A percentile compares a stretch with the other conserved stretches of the same genome.
Evolutionary conservation across 73 alveolate species (phyloP).

Genomic region (Paramecium tetraurelia): DNA sequence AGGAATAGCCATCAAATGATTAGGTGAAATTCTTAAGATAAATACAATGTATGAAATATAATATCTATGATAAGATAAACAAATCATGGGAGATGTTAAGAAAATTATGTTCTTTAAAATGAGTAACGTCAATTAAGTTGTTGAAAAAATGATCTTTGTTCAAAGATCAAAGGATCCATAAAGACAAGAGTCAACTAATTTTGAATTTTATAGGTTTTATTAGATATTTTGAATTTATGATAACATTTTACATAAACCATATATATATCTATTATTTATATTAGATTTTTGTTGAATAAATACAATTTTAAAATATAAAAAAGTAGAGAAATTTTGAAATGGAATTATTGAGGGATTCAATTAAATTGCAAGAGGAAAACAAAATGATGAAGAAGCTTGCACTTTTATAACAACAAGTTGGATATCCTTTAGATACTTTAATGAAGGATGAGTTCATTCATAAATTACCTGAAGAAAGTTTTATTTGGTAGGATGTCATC

Average conservation of each 20-base stretch:
- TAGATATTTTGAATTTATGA: not conserved
- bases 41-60: not conserved
- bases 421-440: not conserved
- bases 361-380: not conserved
- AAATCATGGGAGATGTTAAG: not conserved
- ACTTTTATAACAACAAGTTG: not conserved
- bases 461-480: not conserved
- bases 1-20: not conserved
- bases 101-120: not conserved
- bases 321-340: not conserved
- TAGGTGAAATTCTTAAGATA: not conserved
- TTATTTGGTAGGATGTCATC: not conserved
- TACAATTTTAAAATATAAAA: not conserved
- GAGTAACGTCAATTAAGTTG: not conserved
- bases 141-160: not conserved
- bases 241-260: not conserved
- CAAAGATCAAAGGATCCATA: not conserved
- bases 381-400: not conserved
- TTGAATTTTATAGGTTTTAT: slow-evolving; percentile 9
- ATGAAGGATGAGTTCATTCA: not conserved
- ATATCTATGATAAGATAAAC: not conserved
- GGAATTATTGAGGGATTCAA: slow-evolving; percentile 19
- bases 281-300: not conserved
- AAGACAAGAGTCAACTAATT: not conserved
- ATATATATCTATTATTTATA: not conserved